phyloP scores from a whole-genome alignment of 208 protist species.

The Wallacemonas collosoma region DNA sequence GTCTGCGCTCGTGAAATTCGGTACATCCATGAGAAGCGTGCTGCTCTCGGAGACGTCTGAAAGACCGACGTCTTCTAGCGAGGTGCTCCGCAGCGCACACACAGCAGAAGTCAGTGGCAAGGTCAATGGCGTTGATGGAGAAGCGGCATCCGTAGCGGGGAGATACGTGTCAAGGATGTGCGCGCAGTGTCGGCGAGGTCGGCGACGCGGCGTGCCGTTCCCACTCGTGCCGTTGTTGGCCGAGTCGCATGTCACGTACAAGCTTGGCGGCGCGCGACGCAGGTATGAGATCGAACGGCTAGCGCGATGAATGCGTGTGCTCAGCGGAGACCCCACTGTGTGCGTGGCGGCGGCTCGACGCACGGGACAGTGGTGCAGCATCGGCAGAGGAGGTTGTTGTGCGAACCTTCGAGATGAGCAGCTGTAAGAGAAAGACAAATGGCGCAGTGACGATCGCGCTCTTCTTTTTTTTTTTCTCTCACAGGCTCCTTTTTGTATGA shows the following conservation, averaged over 20 bases:
- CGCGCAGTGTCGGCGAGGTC: constrained; percentile 53
- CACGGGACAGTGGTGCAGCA: background rate
- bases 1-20: constrained; percentile 31
- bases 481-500: too few relatives aligned
- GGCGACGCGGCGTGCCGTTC: background rate
- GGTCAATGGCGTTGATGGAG: constrained; percentile 14
- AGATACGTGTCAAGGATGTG: constrained; percentile 48
- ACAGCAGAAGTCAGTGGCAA: constrained; percentile 52
- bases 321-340: constrained; percentile 12
- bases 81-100: constrained; percentile 63
- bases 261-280: constrained; percentile 59
- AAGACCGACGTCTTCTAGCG: constrained; percentile 49
- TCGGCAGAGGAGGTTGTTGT: background rate
- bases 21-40: constrained; percentile 65
- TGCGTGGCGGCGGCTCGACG: background rate
- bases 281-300: constrained; percentile 43
- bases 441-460: too few relatives aligned
- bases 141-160: constrained; percentile 10
- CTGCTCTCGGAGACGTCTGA: constrained; percentile 23
- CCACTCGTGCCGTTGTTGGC: constrained; percentile 10
- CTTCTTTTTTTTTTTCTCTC: too few relatives aligned
- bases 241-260: constrained; percentile 71
- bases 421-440: too few relatives aligned
- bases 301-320: constrained; percentile 24
- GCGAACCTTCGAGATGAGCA: too few relatives aligned